phyloP scores from a whole-genome alignment of 495 filamentous ascomycete genomes.

The Cercophora scortea region DNA sequence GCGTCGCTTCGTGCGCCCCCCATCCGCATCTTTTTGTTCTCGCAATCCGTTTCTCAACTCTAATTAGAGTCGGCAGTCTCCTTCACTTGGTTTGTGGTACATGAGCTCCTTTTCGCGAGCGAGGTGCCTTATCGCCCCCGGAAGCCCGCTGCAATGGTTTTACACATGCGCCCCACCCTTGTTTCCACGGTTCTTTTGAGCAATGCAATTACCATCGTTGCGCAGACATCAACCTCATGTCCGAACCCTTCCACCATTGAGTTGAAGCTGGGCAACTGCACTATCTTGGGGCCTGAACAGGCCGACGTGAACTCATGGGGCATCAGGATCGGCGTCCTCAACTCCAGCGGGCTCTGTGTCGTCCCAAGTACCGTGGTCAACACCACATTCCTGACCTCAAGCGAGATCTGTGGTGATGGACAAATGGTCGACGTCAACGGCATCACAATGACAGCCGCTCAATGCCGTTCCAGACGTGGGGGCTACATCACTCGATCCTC shows the following conservation, averaged over 20 bases:
- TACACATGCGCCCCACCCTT: not conserved
- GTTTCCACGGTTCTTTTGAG: not conserved
- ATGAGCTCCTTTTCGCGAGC: not conserved
- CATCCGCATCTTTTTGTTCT: too few relatives aligned
- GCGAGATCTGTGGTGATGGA: slow-evolving; percentile 2
- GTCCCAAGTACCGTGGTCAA: slow-evolving; percentile 8
- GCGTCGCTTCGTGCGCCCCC: too few relatives aligned
- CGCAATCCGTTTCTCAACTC: too few relatives aligned
- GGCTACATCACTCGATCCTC: not conserved
- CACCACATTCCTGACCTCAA: slow-evolving; percentile 3
- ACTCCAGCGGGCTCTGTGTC: slow-evolving; percentile 1
- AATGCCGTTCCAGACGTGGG: slow-evolving; percentile 9
- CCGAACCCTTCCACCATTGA: not conserved
- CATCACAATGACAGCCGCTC: not conserved
- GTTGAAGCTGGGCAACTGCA: slow-evolving; percentile 5
- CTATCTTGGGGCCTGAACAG: not conserved
- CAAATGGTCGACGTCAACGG: slow-evolving; percentile 1
- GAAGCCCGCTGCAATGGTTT: too few relatives aligned
- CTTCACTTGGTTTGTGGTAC: too few relatives aligned
- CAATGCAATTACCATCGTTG: not conserved
- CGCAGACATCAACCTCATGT: not conserved
- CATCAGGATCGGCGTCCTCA: not conserved
- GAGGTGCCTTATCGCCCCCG: not conserved
- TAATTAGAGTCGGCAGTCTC: too few relatives aligned
- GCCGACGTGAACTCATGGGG: slow-evolving; percentile 10